Percentiles rank a stretch among this genome's conserved stretches.
Evolutionary conservation across 345 rosid genomes (phyloP).

Genomic region (Dimocarpus longan): DNA sequence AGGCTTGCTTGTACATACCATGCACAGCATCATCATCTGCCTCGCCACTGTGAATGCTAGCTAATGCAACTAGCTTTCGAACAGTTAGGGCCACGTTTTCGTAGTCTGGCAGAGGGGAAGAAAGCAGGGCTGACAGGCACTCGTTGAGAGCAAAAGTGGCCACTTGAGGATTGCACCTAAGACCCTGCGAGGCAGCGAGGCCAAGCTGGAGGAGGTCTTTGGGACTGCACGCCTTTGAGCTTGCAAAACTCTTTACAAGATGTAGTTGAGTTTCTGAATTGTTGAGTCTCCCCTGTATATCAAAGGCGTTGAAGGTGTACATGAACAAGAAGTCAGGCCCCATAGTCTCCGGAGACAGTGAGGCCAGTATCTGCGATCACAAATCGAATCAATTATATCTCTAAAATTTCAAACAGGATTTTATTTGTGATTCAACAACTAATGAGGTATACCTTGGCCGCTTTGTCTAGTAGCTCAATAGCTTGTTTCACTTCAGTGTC

Average conservation of each 20-base stretch:
- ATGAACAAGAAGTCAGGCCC: slow-evolving; percentile 69
- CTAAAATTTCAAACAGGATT: slow-evolving; percentile 10
- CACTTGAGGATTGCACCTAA: slow-evolving; percentile 65
- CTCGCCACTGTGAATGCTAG: slow-evolving; percentile 74
- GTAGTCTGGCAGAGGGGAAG: slow-evolving; percentile 72
- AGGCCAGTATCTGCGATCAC: slow-evolving; percentile 50
- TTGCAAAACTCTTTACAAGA: slow-evolving; percentile 65
- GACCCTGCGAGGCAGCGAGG: slow-evolving; percentile 68
- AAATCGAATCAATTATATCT: slow-evolving; percentile 13
- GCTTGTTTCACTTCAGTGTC: slow-evolving; percentile 69
- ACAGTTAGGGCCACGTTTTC: slow-evolving; percentile 60
- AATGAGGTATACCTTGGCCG: slow-evolving; percentile 62
- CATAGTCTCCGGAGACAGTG: slow-evolving; percentile 37
- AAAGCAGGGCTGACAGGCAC: slow-evolving; percentile 67
- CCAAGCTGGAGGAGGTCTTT: slow-evolving; percentile 77
- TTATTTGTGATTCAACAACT: background rate
- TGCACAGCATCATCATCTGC: slow-evolving; percentile 60
- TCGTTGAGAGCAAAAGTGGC: slow-evolving; percentile 71
- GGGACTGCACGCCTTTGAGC: slow-evolving; percentile 71
- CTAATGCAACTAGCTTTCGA: slow-evolving; percentile 61
- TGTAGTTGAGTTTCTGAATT: slow-evolving; percentile 51
- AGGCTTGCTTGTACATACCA: slow-evolving; percentile 79
- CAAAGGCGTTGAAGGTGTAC: slow-evolving; percentile 66
- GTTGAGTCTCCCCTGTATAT: slow-evolving; percentile 68
- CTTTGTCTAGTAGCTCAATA: slow-evolving; percentile 69